A percentile compares a stretch with the other conserved stretches of the same genome.
Conservation (phyloP, 306 rosid genomes). For the Cicer bijugum region DNA sequence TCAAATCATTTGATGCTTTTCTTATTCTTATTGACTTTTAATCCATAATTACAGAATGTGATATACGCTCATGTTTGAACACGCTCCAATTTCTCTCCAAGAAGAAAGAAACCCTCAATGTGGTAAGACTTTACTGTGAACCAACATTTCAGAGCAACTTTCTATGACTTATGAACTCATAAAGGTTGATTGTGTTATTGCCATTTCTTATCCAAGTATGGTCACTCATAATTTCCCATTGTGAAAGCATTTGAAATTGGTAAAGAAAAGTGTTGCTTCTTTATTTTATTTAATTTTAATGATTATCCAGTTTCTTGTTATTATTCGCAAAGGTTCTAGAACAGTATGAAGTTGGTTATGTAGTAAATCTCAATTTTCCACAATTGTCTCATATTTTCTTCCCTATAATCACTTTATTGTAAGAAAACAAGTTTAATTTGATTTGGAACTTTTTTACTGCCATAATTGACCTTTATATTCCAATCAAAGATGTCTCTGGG, state of each 20-base stretch:
- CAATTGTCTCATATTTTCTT: neutral
- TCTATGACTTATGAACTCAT: constrained; percentile 6
- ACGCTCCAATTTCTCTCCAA: constrained; percentile 89
- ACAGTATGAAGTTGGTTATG: constrained; percentile 6
- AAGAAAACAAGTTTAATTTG: constrained; percentile 2
- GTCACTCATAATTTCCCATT: constrained; percentile 4
- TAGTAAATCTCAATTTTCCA: constrained; percentile 20
- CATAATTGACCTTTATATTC: neutral
- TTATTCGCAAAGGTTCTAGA: constrained; percentile 26
- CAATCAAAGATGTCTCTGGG: neutral
- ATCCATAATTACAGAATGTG: constrained; percentile 69
- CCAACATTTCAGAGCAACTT: constrained; percentile 23
- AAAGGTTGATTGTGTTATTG: constrained; percentile 25
- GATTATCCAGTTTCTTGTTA: constrained; percentile 13
- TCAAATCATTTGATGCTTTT: constrained; percentile 37
- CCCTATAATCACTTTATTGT: neutral
- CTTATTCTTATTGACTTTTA: constrained; percentile 33
- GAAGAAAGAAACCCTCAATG: constrained; percentile 81
- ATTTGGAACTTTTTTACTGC: neutral
- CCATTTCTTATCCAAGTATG: constrained; percentile 30
- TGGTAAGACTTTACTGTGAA: constrained; percentile 57
- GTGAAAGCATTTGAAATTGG: constrained; percentile 20
- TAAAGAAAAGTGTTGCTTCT: neutral
- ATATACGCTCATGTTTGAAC: constrained; percentile 96
- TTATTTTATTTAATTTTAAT: neutral